These are phyloP conservation scores for Ramaria sp. DNA, from an alignment of 768 basidiomycete genomes.

Conservation along the genomic window DNA sequence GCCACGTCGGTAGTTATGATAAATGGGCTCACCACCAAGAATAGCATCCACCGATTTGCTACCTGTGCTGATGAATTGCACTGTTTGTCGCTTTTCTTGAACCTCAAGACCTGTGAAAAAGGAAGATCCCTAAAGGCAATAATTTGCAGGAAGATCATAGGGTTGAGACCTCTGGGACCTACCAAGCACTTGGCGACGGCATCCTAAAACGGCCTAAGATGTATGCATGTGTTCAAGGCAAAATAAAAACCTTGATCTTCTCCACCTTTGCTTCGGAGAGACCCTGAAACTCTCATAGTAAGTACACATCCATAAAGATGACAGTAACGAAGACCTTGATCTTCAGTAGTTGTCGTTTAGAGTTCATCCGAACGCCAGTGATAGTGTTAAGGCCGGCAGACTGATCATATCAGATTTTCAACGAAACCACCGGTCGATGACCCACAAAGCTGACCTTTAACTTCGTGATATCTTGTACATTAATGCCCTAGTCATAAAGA, in stretches of 20 bases:
- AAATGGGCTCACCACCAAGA: constrained; percentile 52
- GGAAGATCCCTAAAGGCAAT: constrained; percentile 58
- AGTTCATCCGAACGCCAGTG: constrained; percentile 86
- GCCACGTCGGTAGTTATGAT: neutral
- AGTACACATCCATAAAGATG: neutral
- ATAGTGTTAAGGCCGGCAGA: constrained; percentile 75
- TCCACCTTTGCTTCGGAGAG: constrained; percentile 97
- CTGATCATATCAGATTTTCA: constrained; percentile 25
- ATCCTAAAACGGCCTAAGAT: constrained; percentile 42
- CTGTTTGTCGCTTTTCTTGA: constrained; percentile 75
- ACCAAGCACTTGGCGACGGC: constrained; percentile 83
- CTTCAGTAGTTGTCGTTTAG: constrained; percentile 79
- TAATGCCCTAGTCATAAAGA: constrained; percentile 62
- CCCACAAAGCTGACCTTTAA: constrained; percentile 50
- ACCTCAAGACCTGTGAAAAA: constrained; percentile 89
- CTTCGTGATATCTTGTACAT: constrained; percentile 90
- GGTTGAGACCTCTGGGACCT: constrained; percentile 9
- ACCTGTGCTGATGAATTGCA: constrained; percentile 80
- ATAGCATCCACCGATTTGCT: constrained; percentile 87
- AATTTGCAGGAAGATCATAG: neutral
- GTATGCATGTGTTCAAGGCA: neutral
- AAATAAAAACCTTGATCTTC: constrained; percentile 64
- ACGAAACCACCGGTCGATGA: constrained; percentile 4
- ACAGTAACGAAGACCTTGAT: constrained; percentile 56
- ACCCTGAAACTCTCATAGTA: constrained; percentile 38